Percentiles rank a stretch among this genome's conserved stretches.
Evolutionary conservation across 768 basidiomycete species (phyloP).

Genomic region (Pleurotus ostreatus): DNA sequence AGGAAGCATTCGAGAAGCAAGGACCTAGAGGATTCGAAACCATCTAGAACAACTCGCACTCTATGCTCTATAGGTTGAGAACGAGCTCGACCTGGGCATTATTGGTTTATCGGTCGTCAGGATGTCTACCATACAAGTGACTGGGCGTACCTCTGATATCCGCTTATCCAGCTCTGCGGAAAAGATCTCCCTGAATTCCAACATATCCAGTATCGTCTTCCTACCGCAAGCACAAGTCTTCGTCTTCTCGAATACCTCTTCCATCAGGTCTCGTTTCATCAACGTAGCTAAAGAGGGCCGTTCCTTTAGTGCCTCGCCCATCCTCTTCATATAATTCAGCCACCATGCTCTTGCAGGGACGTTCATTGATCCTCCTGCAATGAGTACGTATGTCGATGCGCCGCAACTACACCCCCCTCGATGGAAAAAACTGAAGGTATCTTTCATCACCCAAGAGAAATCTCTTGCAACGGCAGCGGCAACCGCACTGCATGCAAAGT

Average conservation of each 20-base stretch:
- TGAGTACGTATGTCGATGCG: background rate
- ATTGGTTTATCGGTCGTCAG: no score
- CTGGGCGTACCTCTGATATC: conserved; percentile 11
- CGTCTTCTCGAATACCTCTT: conserved; percentile 15
- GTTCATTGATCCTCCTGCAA: conserved; percentile 12
- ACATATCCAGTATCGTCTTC: conserved; percentile 16
- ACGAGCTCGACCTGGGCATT: background rate
- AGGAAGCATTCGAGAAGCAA: no score
- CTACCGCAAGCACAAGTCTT: conserved; percentile 14
- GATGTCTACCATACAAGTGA: no score
- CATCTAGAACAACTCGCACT: no score
- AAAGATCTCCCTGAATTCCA: conserved; percentile 12
- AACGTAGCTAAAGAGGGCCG: conserved; percentile 15
- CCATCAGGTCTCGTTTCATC: conserved; percentile 11
- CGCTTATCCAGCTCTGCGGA: conserved; percentile 16
- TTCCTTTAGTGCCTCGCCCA: conserved; percentile 13
- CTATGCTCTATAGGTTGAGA: background rate
- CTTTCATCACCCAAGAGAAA: conserved; percentile 15
- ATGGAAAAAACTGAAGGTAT: conserved; percentile 15
- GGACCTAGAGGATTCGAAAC: no score
- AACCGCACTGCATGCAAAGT: conserved; percentile 20
- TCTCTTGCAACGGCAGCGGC: conserved; percentile 13
- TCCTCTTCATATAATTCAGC: conserved; percentile 16
- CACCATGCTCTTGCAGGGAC: conserved; percentile 17
- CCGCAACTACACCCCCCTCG: conserved; percentile 12